Conservation (phyloP, 1,284 basidiomycete species). For the Naganishia albida region DNA sequence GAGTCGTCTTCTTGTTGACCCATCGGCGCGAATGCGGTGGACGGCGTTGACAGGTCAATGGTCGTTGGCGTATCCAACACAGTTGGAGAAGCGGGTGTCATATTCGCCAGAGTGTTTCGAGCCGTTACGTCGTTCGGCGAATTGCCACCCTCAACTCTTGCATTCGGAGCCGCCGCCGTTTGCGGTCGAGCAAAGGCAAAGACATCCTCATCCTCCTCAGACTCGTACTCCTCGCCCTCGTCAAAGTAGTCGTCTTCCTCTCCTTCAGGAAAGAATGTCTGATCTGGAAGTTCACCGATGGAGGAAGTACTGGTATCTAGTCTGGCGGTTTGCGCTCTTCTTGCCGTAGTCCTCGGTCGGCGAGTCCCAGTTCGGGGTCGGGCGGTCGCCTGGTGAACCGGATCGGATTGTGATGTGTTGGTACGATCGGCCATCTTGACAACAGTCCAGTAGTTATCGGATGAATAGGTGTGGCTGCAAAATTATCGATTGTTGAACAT, state of each 20-base stretch:
- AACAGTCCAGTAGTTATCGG: neutral
- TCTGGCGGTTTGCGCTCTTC: constrained; percentile 33
- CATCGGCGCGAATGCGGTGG: constrained; percentile 23
- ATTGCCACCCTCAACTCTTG: neutral
- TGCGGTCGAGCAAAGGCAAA: constrained; percentile 50
- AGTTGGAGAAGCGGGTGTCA: constrained; percentile 4
- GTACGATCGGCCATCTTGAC: constrained; percentile 16
- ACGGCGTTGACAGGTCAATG: constrained; percentile 11
- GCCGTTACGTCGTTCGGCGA: constrained; percentile 25
- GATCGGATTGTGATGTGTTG: constrained; percentile 18
- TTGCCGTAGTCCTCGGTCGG: constrained; percentile 11
- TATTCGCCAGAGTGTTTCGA: constrained; percentile 19
- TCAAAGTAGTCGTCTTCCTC: constrained; percentile 39
- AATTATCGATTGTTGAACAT: too few relatives aligned
- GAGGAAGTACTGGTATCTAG: constrained; percentile 46
- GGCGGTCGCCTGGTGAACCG: neutral
- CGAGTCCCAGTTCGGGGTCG: constrained; percentile 11
- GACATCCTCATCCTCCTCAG: constrained; percentile 42
- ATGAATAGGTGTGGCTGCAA: neutral
- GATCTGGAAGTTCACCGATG: constrained; percentile 47
- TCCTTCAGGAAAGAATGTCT: constrained; percentile 45
- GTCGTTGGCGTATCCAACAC: constrained; percentile 2
- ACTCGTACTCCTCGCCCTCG: constrained; percentile 39
- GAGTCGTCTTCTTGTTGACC: neutral
- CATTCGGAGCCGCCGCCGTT: constrained; percentile 43